A percentile compares a stretch with the other conserved stretches of the same genome.
Evolutionary conservation across 768 basidiomycete genomes (phyloP).

Genomic region (Boletellus ananiceps): DNA sequence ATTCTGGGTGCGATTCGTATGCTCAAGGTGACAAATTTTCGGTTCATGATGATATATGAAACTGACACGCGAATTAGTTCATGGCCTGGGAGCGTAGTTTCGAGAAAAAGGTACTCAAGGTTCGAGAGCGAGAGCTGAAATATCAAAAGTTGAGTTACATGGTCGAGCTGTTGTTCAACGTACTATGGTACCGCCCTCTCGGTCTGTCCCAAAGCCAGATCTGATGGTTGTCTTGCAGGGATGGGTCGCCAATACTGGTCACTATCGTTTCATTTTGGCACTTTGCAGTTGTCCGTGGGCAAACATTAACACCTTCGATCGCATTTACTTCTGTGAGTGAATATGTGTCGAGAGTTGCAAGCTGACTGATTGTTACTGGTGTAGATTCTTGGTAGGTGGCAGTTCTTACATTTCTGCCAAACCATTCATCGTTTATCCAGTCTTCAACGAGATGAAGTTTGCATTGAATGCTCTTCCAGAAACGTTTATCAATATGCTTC

Average conservation of each 20-base stretch:
- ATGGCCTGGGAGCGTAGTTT: slow-evolving; percentile 96
- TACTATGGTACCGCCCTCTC: slow-evolving; percentile 42
- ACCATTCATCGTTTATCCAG: slow-evolving; percentile 31
- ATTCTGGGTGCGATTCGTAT: slow-evolving; percentile 85
- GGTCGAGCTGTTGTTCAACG: slow-evolving; percentile 67
- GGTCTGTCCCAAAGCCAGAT: not conserved
- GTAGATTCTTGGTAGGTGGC: slow-evolving; percentile 40
- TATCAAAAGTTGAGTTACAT: slow-evolving; percentile 84
- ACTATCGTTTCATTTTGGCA: slow-evolving; percentile 64
- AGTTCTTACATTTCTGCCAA: not conserved
- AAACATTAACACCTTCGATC: slow-evolving; percentile 73
- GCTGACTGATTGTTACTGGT: not conserved
- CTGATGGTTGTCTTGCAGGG: slow-evolving; percentile 23
- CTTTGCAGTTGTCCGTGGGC: slow-evolving; percentile 65
- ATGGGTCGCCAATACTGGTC: slow-evolving; percentile 51
- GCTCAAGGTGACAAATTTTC: slow-evolving; percentile 53
- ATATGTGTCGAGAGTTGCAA: not conserved
- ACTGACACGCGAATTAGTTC: slow-evolving; percentile 45
- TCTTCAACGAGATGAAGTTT: slow-evolving; percentile 86
- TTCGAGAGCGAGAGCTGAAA: slow-evolving; percentile 77
- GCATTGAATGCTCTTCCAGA: slow-evolving; percentile 86
- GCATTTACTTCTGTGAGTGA: slow-evolving; percentile 68
- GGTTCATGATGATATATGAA: not conserved
- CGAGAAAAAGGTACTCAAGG: slow-evolving; percentile 64
- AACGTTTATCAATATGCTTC: slow-evolving; percentile 85